phyloP scores from a whole-genome alignment of 2,329 filamentous ascomycete species.

The Arthroderma uncinatum region DNA sequence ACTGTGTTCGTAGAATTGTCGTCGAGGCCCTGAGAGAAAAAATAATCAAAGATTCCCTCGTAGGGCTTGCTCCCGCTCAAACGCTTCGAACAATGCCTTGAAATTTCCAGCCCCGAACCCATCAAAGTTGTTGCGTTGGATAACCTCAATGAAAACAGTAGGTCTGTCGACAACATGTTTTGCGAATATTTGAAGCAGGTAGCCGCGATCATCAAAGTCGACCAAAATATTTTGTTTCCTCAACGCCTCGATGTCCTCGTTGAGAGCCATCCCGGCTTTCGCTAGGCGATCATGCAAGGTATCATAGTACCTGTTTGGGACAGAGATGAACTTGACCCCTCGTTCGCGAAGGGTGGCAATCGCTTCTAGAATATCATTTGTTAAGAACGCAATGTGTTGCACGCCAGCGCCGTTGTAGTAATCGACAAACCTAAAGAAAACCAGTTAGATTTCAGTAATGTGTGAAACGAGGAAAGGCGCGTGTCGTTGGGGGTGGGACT shows the following conservation, averaged over 20 bases:
- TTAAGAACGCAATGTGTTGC: conserved; percentile 81
- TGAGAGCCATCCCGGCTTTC: conserved; percentile 44
- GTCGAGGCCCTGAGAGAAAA: too few species aligned
- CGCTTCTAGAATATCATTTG: conserved; percentile 59
- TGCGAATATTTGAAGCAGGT: conserved; percentile 61
- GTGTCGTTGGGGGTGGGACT: conserved; percentile 6
- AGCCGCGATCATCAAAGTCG: conserved; percentile 83
- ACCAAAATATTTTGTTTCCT: conserved; percentile 71
- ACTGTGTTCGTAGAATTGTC: too few species aligned
- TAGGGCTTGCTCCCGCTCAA: conserved; percentile 76
- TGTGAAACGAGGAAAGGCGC: neutral
- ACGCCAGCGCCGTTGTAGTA: conserved; percentile 81
- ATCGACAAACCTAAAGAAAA: conserved; percentile 45
- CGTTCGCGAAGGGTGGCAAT: conserved; percentile 63
- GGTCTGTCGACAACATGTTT: conserved; percentile 86
- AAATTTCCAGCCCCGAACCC: conserved; percentile 90
- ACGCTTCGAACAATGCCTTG: conserved; percentile 83
- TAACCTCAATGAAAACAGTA: conserved; percentile 88
- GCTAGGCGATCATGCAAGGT: conserved; percentile 59
- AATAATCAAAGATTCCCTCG: conserved; percentile 61
- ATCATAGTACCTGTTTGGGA: conserved; percentile 71
- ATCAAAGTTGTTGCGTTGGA: conserved; percentile 75
- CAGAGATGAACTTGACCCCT: conserved; percentile 77
- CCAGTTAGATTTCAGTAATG: too few species aligned
- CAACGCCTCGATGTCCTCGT: conserved; percentile 65